Evolutionary conservation across 2,329 filamentous ascomycete genomes (phyloP), one percentile per base, ranked within the genome.

Genomic region (Fusarium metavorans): DNA sequence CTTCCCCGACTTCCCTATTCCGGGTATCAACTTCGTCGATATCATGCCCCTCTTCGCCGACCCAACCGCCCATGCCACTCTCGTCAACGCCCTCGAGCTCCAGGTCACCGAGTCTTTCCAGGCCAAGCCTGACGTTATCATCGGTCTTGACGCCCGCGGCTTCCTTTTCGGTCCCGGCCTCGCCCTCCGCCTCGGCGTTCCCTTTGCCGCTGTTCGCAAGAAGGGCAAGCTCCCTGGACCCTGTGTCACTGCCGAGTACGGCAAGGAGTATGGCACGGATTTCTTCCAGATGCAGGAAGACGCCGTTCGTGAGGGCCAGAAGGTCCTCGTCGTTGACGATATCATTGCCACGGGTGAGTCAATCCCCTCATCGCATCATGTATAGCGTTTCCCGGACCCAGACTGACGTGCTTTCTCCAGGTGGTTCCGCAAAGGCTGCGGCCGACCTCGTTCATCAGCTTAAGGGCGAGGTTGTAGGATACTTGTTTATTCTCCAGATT

Each of bases 201-300:
- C 91, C 73, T 99, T 99, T 83, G 97, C 97, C 71, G 95, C 97
- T 18, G 95, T 98, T 72, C 90, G 97, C 81, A 99, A 99, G 90
- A 87, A 93, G 88, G 97, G 97, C 83, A 99, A 99, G 90, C 90
- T 99, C 77, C 97, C 97, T 8, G 97, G 97, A 35, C 92, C 93
- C 68, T 95, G 93, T 80, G 92, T 93, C 81, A 97, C 94, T 66
- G 95, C 95, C 76, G 89, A 89, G 77, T 99, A 95, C 84, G 88
- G 95, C 85, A 99, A 99, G 89, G 97, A 99, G 85, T 99, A 99
- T 81, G 97, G 97, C 74, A 89, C 92, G 84, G 97, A 99, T 83
- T 92, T 92, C 82, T 98, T 99, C 87, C 94, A 98, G 89, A 97
- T 99, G 88, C 97, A 99, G 87, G 87, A 90, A 76, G 95, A 93